These are phyloP conservation scores for Kwoniella shandongensis DNA, from an alignment of 768 basidiomycete species.

Conservation along the genomic window DNA sequence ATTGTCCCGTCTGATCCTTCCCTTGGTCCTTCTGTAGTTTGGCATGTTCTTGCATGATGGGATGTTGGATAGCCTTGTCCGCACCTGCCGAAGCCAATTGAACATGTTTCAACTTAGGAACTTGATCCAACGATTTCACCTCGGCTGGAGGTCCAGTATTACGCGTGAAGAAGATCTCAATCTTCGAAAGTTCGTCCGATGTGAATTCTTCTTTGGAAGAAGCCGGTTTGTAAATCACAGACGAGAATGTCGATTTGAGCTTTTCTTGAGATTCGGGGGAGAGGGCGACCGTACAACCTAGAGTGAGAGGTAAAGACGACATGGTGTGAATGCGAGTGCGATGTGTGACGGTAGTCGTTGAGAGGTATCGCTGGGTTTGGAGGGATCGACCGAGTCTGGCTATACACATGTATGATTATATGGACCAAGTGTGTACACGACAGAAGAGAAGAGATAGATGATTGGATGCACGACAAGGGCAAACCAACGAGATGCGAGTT, in stretches of 20 bases:
- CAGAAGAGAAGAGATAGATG: too few species aligned
- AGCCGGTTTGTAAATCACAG: conserved; percentile 9
- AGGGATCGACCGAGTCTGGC: too few species aligned
- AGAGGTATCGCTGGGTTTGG: too few species aligned
- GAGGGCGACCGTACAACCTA: conserved; percentile 16
- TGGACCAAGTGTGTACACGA: too few species aligned
- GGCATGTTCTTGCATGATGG: conserved; percentile 8
- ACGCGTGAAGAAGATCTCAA: conserved; percentile 35
- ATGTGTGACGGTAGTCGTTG: too few species aligned
- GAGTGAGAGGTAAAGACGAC: conserved; percentile 1
- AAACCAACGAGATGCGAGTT: too few species aligned
- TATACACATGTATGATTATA: too few species aligned
- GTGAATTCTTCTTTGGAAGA: conserved; percentile 5
- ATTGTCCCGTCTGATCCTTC: conserved; percentile 7
- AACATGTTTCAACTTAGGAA: conserved; percentile 43
- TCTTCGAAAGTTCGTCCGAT: conserved; percentile 12
- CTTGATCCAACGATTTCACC: conserved; percentile 21
- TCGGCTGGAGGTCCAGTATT: conserved; percentile 22
- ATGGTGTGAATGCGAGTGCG: too few species aligned
- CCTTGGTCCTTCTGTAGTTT: neutral
- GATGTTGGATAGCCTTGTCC: conserved; percentile 17
- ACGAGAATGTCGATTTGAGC: conserved; percentile 2
- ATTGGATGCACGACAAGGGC: too few species aligned
- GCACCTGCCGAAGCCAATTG: conserved; percentile 43
- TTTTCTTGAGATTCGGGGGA: conserved; percentile 2